Evolutionary conservation across 2,329 filamentous ascomycete species (phyloP).

Genomic region (Chaetothyriales sp.): DNA sequence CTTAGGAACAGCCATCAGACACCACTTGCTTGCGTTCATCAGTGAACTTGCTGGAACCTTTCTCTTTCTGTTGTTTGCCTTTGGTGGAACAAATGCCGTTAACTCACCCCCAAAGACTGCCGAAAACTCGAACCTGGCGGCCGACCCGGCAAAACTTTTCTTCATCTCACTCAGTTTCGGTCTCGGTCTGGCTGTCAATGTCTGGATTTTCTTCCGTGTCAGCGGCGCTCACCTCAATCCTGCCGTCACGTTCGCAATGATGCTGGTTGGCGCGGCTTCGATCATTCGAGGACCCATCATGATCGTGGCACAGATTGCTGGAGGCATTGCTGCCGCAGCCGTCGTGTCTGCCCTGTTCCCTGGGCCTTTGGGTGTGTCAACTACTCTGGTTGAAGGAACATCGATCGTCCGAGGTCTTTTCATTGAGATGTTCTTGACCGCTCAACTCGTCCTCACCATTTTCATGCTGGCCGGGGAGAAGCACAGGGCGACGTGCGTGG

Average conservation of each 20-base stretch:
- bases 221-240: constrained; percentile 38
- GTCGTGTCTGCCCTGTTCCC: constrained; percentile 44
- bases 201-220: constrained; percentile 39
- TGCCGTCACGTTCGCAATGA: constrained; percentile 38
- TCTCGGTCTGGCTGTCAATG: constrained; percentile 35
- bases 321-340: constrained; percentile 43
- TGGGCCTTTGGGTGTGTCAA: constrained; percentile 39
- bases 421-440: constrained; percentile 51
- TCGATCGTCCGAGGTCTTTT: constrained; percentile 45
- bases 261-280: constrained; percentile 41
- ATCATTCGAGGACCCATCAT: constrained; percentile 37
- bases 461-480: constrained; percentile 59
- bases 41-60: constrained; percentile 40
- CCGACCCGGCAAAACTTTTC: constrained; percentile 14
- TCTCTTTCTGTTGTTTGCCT: constrained; percentile 35
- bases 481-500: constrained; percentile 54
- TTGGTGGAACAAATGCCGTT: constrained; percentile 33
- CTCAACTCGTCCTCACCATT: constrained; percentile 47
- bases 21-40: constrained; percentile 30
- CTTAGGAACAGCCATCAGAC: constrained; percentile 33
- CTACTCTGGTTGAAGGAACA: constrained; percentile 37
- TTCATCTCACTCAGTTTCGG: constrained; percentile 32
- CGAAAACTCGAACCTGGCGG: constrained; percentile 3
- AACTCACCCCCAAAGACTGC: constrained; percentile 19
- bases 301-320: constrained; percentile 42